Base-by-base conservation (phyloP, 1,284 basidiomycete species). In the Pseudozyma sp. region DNA sequence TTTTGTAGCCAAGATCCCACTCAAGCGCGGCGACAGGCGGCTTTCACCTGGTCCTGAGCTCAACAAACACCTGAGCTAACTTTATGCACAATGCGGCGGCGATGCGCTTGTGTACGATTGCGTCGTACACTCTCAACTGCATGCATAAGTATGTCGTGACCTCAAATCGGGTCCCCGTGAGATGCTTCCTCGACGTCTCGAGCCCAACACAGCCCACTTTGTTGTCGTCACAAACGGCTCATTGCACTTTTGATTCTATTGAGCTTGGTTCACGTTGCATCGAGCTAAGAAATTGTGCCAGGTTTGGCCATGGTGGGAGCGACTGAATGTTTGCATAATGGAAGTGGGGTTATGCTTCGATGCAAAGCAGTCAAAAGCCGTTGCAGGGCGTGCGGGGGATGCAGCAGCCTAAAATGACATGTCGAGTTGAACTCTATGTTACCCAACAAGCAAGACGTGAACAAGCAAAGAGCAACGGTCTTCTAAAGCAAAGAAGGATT, bases 161-260 rank as follows among this genome's bases (percentile, higher is more conserved):
- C 45, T 18, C 40, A 69, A 31, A 53, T 70, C 61, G 68, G 64
- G 68, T 70, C 61, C 57, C 68, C 68, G 61, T 64, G 68, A 64
- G 61, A 70, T 60, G 50, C 61, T 70, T 60, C 58, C 53, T 53
- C 58, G 52, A 65, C 68, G 54, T 58, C 54, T 50, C 42, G 16
- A 36, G 42, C 56, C 52, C 56, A 43, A 42, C 39, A 38, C 31
- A 40, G 14, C 25, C 40, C 40, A n/a, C 13, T 34, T 11, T 31
- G 25, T 31, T 6, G 3, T 31, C 25, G 25, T 31, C 25, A 31
- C 25, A 31, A 31, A 31, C 25, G 6, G 25, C 25, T 31, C 25
- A 31, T 31, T 31, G 25, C 25, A 31, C 25, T 31, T 3, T 31
- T 31, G 25, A 31, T 31, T 6, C 3, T 31, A 31, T 31, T 31